Evolutionary conservation across 2,329 filamentous ascomycete genomes (phyloP).

Genomic region (Mollisia scopiformis): DNA sequence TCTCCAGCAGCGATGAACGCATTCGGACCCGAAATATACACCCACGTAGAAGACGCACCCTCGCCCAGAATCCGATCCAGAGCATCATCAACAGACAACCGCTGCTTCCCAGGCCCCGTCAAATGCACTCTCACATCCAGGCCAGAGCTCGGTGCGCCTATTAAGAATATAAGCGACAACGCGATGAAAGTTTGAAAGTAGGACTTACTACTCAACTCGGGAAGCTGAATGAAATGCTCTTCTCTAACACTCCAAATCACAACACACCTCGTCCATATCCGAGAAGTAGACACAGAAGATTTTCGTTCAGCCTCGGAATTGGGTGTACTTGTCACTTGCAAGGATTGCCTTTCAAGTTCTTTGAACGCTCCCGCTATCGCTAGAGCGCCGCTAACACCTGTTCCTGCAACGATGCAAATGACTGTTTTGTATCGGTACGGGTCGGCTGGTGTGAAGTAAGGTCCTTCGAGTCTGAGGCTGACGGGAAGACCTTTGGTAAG

Average conservation of each 20-base stretch:
- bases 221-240: constrained; percentile 24
- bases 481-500: neutral
- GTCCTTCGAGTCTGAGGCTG: constrained; percentile 28
- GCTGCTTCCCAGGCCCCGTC: constrained; percentile 21
- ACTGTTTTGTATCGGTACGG: constrained; percentile 29
- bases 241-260: constrained; percentile 30
- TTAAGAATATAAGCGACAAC: neutral
- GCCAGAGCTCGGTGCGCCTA: neutral
- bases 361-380: constrained; percentile 30
- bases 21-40: constrained; percentile 32
- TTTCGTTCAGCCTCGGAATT: neutral
- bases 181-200: neutral
- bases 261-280: constrained; percentile 25
- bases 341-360: constrained; percentile 10
- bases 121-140: constrained; percentile 7
- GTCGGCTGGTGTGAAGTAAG: constrained; percentile 34
- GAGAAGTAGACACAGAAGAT: neutral
- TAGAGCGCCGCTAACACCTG: constrained; percentile 30
- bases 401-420: constrained; percentile 28
- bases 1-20: constrained; percentile 28
- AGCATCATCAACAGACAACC: constrained; percentile 18
- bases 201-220: constrained; percentile 14
- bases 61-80: constrained; percentile 11
- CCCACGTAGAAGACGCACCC: constrained; percentile 16
- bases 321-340: too few relatives aligned